Evolutionary conservation across 805 yeast species (phyloP).

Genomic region (Tetrapisispora fleetii): DNA sequence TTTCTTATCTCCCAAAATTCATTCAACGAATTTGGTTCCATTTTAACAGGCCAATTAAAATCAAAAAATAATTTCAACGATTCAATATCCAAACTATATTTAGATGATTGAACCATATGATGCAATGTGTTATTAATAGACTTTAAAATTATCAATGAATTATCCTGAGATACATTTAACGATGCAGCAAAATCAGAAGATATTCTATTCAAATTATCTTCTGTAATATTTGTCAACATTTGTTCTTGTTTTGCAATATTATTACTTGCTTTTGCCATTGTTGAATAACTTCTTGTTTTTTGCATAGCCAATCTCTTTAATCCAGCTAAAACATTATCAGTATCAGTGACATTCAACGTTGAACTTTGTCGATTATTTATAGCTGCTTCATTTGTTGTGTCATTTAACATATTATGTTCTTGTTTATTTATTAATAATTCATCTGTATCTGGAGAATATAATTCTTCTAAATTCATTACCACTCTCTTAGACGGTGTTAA

Average conservation of each 20-base stretch:
- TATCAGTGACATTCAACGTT: slow-evolving; percentile 4
- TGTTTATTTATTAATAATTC: background rate
- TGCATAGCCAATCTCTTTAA: slow-evolving; percentile 22
- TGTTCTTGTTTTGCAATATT: background rate
- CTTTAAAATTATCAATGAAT: background rate
- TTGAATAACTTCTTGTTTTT: slow-evolving; percentile 20
- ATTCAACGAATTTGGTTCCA: slow-evolving; percentile 7
- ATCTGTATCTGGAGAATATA: slow-evolving; percentile 47
- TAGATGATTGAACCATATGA: background rate
- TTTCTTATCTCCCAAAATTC: slow-evolving; percentile 17
- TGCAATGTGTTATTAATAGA: background rate
- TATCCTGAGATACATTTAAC: background rate
- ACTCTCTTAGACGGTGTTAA: slow-evolving; percentile 60
- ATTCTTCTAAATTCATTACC: slow-evolving; percentile 58
- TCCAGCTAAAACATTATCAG: slow-evolving; percentile 22
- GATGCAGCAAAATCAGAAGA: background rate
- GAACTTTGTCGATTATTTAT: background rate
- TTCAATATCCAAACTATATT: background rate
- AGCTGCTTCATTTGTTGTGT: background rate
- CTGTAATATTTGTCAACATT: background rate
- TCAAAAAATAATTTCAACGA: slow-evolving; percentile 15
- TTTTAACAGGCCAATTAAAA: slow-evolving; percentile 15
- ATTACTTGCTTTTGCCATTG: slow-evolving; percentile 1
- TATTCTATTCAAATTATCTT: background rate
- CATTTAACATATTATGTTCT: slow-evolving; percentile 11